phyloP scores from a whole-genome alignment of 352 stramenopile species.

The Pythium apleroticum region DNA sequence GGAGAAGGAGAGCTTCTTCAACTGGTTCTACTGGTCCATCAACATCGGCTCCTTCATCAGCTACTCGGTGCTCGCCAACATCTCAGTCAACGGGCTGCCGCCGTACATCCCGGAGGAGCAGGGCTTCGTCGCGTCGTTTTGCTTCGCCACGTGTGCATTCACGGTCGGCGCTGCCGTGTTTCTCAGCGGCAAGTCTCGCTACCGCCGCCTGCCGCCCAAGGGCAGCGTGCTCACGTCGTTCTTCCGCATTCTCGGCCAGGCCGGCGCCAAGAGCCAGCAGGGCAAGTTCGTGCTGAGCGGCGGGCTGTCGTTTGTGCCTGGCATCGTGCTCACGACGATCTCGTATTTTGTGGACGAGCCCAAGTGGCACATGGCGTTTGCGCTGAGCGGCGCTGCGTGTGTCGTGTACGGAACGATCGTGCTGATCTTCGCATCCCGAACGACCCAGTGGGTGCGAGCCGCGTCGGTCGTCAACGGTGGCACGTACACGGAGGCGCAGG shows the following conservation, averaged over 20 bases:
- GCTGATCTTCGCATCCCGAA: conserved; percentile 58
- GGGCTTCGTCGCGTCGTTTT: conserved; percentile 90
- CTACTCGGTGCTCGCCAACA: conserved; percentile 89
- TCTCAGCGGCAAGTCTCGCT: conserved; percentile 60
- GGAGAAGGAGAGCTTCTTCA: conserved; percentile 91
- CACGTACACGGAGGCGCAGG: conserved; percentile 51
- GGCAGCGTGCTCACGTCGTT: conserved; percentile 73
- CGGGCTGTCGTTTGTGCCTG: conserved; percentile 62
- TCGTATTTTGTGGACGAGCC: conserved; percentile 79
- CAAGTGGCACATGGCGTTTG: conserved; percentile 55
- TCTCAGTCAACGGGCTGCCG: conserved; percentile 88
- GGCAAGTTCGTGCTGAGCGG: conserved; percentile 80
- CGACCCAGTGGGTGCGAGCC: conserved; percentile 60
- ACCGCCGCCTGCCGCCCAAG: conserved; percentile 71
- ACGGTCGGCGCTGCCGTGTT: conserved; percentile 75
- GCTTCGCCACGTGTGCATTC: conserved; percentile 79
- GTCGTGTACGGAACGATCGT: conserved; percentile 75
- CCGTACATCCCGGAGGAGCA: conserved; percentile 81
- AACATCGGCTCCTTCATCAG: conserved; percentile 91
- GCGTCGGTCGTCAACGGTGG: conserved; percentile 54
- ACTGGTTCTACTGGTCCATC: conserved; percentile 94
- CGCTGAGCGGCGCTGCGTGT: conserved; percentile 45
- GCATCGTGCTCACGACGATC: conserved; percentile 72
- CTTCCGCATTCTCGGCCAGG: conserved; percentile 34
- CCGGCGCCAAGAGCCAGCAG: conserved; percentile 26